Conservation (phyloP, 2,329 filamentous ascomycete species). For the Elsinoe arachidis region DNA sequence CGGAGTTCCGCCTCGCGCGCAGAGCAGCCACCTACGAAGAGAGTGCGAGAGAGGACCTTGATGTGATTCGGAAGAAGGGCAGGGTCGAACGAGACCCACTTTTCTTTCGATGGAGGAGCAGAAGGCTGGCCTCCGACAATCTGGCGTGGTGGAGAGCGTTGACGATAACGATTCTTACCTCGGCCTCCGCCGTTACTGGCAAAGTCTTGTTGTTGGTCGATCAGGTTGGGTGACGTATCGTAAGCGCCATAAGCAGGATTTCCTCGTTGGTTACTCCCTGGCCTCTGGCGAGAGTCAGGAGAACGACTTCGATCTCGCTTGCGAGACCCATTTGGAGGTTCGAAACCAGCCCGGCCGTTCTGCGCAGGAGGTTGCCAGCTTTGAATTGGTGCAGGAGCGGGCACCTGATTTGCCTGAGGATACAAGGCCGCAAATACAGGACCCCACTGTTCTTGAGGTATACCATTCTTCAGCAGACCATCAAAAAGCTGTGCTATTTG, state of each 20-base stretch:
- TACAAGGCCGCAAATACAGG: constrained; percentile 45
- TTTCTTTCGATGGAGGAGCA: constrained; percentile 36
- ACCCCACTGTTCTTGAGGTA: constrained; percentile 68
- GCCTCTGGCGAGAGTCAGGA: constrained; percentile 61
- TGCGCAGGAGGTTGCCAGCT: constrained; percentile 14
- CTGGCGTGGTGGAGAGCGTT: constrained; percentile 68
- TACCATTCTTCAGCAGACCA: constrained; percentile 63
- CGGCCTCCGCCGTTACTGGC: constrained; percentile 33
- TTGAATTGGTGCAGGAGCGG: constrained; percentile 15
- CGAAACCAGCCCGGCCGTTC: constrained; percentile 17
- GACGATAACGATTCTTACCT: constrained; percentile 60
- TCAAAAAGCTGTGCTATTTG: constrained; percentile 69
- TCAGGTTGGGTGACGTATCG: constrained; percentile 40
- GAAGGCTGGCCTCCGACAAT: constrained; percentile 54
- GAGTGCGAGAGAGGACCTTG: constrained; percentile 85
- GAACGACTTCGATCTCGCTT: constrained; percentile 64
- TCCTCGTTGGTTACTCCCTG: constrained; percentile 51
- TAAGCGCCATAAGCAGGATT: constrained; percentile 68
- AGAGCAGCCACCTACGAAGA: constrained; percentile 91
- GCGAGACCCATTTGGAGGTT: constrained; percentile 37
- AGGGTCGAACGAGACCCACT: constrained; percentile 73
- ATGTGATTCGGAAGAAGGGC: constrained; percentile 68
- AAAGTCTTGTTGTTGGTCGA: constrained; percentile 15
- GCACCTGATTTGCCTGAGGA: constrained; percentile 21
- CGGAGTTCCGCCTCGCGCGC: constrained; percentile 72